A percentile compares a stretch with the other conserved stretches of the same genome.
These are phyloP conservation scores for Aspergillus glaucus DNA, from an alignment of 2,329 filamentous ascomycete species.

Conservation along the genomic window DNA sequence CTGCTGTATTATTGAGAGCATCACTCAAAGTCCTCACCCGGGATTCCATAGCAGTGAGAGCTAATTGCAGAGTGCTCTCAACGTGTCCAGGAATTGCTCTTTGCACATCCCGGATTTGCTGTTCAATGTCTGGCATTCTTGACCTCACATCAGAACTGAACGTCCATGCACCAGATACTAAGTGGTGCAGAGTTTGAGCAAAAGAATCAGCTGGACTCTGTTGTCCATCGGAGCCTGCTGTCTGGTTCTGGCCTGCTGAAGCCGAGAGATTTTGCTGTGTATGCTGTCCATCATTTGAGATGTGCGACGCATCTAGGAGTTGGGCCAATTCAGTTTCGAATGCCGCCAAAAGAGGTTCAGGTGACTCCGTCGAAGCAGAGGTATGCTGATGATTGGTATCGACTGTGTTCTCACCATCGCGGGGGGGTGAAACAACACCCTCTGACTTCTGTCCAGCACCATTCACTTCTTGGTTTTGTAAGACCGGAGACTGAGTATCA, in stretches of 20 bases:
- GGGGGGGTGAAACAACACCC: background rate
- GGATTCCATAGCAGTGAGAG: constrained; percentile 31
- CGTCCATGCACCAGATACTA: constrained; percentile 29
- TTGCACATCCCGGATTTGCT: constrained; percentile 29
- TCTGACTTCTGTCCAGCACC: background rate
- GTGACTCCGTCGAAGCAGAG: constrained; percentile 13
- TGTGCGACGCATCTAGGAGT: constrained; percentile 21
- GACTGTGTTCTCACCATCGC: background rate
- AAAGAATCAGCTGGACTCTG: constrained; percentile 26
- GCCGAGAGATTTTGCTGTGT: constrained; percentile 8
- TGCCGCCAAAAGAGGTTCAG: constrained; percentile 30
- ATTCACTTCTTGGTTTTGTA: constrained; percentile 1
- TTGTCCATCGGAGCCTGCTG: constrained; percentile 7
- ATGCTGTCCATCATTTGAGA: constrained; percentile 3
- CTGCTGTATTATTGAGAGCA: constrained; percentile 33
- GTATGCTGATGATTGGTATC: background rate
- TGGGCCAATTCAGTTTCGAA: constrained; percentile 36
- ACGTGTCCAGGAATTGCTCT: constrained; percentile 31
- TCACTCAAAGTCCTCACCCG: constrained; percentile 32
- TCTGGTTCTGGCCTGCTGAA: constrained; percentile 7
- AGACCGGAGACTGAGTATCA: constrained; percentile 2
- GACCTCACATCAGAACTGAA: constrained; percentile 31
- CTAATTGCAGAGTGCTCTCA: constrained; percentile 27
- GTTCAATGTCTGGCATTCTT: constrained; percentile 33
- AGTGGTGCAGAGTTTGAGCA: constrained; percentile 25